Base-by-base conservation (phyloP, 306 rosid genomes). In the Quillaja saponaria region DNA sequence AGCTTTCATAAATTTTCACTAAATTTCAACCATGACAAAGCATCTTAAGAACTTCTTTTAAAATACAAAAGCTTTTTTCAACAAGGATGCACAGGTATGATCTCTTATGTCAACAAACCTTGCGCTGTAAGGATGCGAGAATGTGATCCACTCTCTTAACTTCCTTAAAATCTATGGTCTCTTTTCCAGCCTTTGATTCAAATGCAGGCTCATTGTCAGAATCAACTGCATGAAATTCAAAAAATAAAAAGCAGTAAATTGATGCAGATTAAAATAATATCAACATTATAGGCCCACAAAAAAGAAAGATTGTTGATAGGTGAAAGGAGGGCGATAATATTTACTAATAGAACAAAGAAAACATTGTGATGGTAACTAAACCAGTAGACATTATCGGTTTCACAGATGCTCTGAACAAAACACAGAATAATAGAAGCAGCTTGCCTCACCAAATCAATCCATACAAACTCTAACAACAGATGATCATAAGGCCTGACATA, bases 101-200 rank as follows among this genome's bases (percentile, higher is more conserved):
- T 50, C 7, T 16, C 49, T 10, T 21, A 38, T 19, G 44, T 46
- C 49, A 61, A 74, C 70, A 37, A 74, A 84, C 96, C 88, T 82
- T 86, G 61, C 83, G 88, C 78, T 82, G 88, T 49, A 86, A 76
- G 63, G 96, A 86, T 66, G 84, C 90, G 65, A 92, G 87, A 74
- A 88, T 86, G 65, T 69, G 95, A 80, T 92, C 91, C 44, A 86
- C 83, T 63, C 86, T 92, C 77, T 74, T 86, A 16, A 86, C 61
- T 79, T 91, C 92, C 80, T 86, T 84, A 13, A 82, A 50, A 55
- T 88, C 85, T 61, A 92, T 76, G 35, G 79, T 74, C 83, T 86
- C 94, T 74, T 82, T 88, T 55, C 8, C 60, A 71, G 61, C 77
- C 86, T 92, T 88, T 44, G 91, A 18, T 61, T 88, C 92, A 67